phyloP scores from a whole-genome alignment of 768 basidiomycete genomes.

The Kwoniella sp. region DNA sequence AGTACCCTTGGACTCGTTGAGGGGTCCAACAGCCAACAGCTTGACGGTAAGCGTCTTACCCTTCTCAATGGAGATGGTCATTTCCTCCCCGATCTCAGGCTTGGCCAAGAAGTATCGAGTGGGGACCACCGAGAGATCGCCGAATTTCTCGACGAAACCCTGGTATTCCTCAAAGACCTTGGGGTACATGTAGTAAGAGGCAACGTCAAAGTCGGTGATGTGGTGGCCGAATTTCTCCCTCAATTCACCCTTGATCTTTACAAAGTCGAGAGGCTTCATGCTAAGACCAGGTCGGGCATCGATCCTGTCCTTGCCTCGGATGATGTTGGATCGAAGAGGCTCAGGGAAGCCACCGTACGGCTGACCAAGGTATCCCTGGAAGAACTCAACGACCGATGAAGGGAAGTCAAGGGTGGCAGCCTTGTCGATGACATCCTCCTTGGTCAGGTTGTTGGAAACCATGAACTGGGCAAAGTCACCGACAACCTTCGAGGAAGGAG shows the following conservation, averaged over 20 bases:
- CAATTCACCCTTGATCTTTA: conserved; percentile 90
- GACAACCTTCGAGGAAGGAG: conserved; percentile 97
- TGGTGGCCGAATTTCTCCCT: conserved; percentile 92
- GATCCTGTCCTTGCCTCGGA: conserved; percentile 89
- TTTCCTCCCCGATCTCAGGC: conserved; percentile 88
- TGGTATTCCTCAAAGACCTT: conserved; percentile 99
- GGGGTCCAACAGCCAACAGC: conserved; percentile 90
- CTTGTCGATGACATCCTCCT: conserved; percentile 78
- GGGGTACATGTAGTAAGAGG: conserved; percentile 97
- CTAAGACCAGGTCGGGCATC: conserved; percentile 87
- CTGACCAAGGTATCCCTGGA: conserved; percentile 98
- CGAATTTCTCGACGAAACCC: conserved; percentile 91
- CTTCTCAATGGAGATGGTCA: conserved; percentile 80
- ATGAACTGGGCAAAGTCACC: conserved; percentile 99
- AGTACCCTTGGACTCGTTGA: conserved; percentile 85
- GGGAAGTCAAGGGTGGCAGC: conserved; percentile 96
- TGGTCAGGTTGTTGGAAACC: conserved; percentile 88
- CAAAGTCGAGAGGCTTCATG: conserved; percentile 89
- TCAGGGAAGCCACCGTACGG: conserved; percentile 99
- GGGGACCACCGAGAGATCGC: conserved; percentile 89
- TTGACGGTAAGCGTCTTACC: conserved; percentile 97
- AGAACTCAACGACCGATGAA: conserved; percentile 77
- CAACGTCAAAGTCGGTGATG: conserved; percentile 89
- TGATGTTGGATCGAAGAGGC: conserved; percentile 84
- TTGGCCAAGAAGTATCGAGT: conserved; percentile 96